Base-by-base conservation (phyloP, 441 rosid genomes). In the Corymbia calophylla region DNA sequence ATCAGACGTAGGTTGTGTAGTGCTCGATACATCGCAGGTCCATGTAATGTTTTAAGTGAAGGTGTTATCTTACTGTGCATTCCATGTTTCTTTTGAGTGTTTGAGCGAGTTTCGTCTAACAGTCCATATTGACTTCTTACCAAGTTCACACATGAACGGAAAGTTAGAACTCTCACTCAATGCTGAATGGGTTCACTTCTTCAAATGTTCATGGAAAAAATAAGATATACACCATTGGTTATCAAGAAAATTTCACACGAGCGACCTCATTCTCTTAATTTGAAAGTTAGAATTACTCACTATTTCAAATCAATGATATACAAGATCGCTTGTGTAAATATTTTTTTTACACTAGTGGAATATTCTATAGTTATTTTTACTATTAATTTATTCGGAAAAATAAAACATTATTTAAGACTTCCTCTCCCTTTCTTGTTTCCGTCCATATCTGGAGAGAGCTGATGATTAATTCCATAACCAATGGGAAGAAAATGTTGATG, bases 281-380 rank as follows among this genome's bases (percentile, higher is more conserved):
- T 58, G n/a, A 58, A 58, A 58, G 15, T 10, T 58, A 2, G 0
- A 25, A 5, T 25, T 25, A 58, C 64, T 58, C 64, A 58, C n/a
- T 58, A n/a, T 25, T 58, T 58, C n/a, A 0, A 58, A 58, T 58
- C 0, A 58, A 58, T 11, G 10, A 11, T 58, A 25, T 25, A 58
- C n/a, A 25, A 25, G 15, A 58, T 25, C n/a, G n/a, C 14, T 58
- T 11, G 64, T 58, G 29, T 53, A 6, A 54, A 35, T 35, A 18
- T 0, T 54, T 1, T 56, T 56, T 56, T 56, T 58, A 58, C n/a
- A 58, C 29, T 58, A 3, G 3, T 0, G 0, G 0, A 23, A 58
- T 25, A 25, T 23, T 58, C 64, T 25, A 58, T 58, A 25, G n/a
- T 58, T 58, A 25, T 0, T 58, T 58, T 13, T 5, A 58, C 14